Conservation (phyloP, 2,329 filamentous ascomycete genomes). For the Penicillium digitatum region DNA sequence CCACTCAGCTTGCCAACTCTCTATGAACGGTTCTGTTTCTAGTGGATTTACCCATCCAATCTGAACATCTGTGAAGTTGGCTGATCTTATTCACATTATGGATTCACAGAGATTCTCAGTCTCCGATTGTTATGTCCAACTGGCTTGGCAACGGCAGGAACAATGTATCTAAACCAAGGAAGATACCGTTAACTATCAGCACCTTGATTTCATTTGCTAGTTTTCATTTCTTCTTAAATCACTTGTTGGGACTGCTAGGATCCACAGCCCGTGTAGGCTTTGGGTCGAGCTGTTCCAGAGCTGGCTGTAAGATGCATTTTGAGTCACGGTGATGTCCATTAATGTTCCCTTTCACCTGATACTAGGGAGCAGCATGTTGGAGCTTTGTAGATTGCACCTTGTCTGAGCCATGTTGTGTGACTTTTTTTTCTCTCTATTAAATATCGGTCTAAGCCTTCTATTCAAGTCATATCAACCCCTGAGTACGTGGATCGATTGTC, state of each 20-base stretch:
- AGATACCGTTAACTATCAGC: background rate
- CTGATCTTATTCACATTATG: background rate
- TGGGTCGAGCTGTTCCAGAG: too few relatives aligned
- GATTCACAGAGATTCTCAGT: background rate
- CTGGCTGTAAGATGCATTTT: too few relatives aligned
- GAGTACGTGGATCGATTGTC: background rate
- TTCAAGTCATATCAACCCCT: background rate
- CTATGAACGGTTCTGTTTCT: background rate
- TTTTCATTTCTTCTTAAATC: background rate
- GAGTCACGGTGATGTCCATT: background rate
- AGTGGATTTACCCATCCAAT: background rate
- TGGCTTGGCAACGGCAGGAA: background rate
- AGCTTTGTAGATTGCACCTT: background rate
- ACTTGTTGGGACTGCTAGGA: too few relatives aligned
- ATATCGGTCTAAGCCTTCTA: background rate
- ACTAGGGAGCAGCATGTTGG: background rate
- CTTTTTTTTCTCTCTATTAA: rapidly evolving
- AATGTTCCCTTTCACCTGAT: background rate
- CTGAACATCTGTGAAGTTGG: background rate
- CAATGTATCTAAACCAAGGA: background rate
- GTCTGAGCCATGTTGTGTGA: background rate
- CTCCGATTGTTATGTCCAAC: background rate
- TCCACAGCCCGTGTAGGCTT: too few relatives aligned
- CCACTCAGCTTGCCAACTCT: rapidly evolving
- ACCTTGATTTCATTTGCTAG: background rate